phyloP scores from a whole-genome alignment of 148 eudicot genomes.

The Rhododendron williamsianum region DNA sequence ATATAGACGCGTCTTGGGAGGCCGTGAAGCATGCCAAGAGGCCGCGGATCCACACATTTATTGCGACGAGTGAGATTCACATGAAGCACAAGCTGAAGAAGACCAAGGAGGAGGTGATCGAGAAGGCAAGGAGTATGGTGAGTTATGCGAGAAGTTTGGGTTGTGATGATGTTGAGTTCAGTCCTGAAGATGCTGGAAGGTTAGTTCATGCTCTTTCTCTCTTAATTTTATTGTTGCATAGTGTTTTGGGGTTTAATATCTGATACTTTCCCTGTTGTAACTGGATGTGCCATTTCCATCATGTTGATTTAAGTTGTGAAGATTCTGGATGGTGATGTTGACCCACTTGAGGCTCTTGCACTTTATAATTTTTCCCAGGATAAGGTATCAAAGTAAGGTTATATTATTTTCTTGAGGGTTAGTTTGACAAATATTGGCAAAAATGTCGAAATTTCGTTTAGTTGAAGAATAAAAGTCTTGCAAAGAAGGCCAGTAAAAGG shows the following conservation, averaged over 20 bases:
- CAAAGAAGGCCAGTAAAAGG: no score
- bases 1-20: conserved; percentile 83
- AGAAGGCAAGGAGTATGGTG: conserved; percentile 79
- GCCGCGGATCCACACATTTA: conserved; percentile 87
- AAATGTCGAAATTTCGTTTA: no score
- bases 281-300: no score
- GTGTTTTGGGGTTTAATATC: not conserved
- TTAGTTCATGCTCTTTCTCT: conserved; percentile 4
- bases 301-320: not conserved
- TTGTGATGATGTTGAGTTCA: conserved; percentile 84
- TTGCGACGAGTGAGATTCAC: conserved; percentile 93
- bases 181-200: conserved; percentile 99
- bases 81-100: conserved; percentile 82
- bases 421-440: no score
- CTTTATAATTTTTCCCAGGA: not conserved
- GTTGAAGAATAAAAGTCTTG: no score
- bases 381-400: not conserved
- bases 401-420: no score
- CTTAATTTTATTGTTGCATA: not conserved
- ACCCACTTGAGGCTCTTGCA: not conserved
- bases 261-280: no score
- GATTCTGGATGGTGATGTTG: not conserved
- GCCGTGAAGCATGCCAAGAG: conserved; percentile 72
- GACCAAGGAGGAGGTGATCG: conserved; percentile 72
- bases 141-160: conserved; percentile 84